Base-by-base conservation (phyloP, 805 yeast species). In the Suhomyces sp. region DNA sequence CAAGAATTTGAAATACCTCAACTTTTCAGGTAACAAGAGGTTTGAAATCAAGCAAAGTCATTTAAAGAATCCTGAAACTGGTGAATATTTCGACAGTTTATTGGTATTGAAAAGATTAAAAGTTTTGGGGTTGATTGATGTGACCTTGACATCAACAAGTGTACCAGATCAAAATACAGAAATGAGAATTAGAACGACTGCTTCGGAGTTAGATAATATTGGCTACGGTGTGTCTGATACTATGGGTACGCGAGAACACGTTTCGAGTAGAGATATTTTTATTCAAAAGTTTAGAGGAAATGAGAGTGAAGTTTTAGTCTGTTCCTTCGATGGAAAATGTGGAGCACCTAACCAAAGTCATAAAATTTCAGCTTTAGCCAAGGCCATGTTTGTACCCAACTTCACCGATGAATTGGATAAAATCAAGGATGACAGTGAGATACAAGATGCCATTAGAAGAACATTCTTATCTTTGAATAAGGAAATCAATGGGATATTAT, bases 201-300 rank as follows among this genome's bases (percentile, higher is more conserved):
- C 90, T 11, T 83, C 96, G 0, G 83, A 78, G 32, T 61, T 87
- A 15, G 81, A 83, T 31, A 77, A 76, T 29, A 75, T 85, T 65
- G 79, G 88, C 0, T 88, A 88, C 53, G 98, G 98, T 54, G 88
- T 93, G 32, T 83, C 97, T 1, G 99, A 93, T 59, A 70, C 83
- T 3, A 68, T 91, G 47, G 96, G 96, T 1, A 69, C 69, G 34
- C 65, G 79, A 33, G 77, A 77, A 17, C 67, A 69, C 30, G 74
- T 93, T 3, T 75, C 88, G 0, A 76, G 83, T 5, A 75, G 95
- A 51, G 98, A 93, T 62, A 78, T 86, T 25, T 90, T 93, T 22
- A 75, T 84, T 45, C 96, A 88, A 51, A 80, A 84, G 48, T 88
- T 90, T 60, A 72, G 96, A 40, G 95, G 95, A 13, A 81, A 81